A percentile compares a stretch with the other conserved stretches of the same genome.
Evolutionary conservation across 2,329 filamentous ascomycete species (phyloP).

Genomic region (Nothophoma quercina): DNA sequence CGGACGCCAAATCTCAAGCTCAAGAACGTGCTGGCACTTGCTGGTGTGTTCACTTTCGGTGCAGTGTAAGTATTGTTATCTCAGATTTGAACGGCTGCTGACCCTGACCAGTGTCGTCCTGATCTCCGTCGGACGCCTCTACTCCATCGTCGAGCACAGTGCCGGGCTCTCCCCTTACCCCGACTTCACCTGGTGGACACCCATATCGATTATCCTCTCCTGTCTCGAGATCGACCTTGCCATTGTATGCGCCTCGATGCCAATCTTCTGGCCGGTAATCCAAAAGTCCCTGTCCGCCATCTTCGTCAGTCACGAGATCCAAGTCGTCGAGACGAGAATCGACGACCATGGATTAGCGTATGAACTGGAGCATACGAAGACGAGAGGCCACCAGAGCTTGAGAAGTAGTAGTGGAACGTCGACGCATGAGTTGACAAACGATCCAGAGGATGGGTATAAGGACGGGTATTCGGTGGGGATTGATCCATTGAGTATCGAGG

Average conservation of each 20-base stretch:
- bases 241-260: conserved; percentile 46
- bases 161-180: conserved; percentile 43
- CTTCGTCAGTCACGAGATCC: conserved; percentile 45
- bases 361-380: conserved; percentile 36
- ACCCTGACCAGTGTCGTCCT: conserved; percentile 36
- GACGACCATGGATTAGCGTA: conserved; percentile 36
- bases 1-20: conserved; percentile 32
- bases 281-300: conserved; percentile 37
- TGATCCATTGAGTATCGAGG: conserved; percentile 32
- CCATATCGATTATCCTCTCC: conserved; percentile 37
- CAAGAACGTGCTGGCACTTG: conserved; percentile 40
- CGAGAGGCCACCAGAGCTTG: conserved; percentile 22
- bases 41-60: conserved; percentile 43
- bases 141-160: conserved; percentile 33
- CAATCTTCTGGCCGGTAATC: conserved; percentile 48
- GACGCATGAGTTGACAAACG: conserved; percentile 28
- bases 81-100: conserved; percentile 6
- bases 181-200: conserved; percentile 44
- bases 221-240: conserved; percentile 45
- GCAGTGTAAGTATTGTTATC: conserved; percentile 30
- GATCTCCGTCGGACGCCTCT: conserved; percentile 42
- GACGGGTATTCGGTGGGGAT: conserved; percentile 35
- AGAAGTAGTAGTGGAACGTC: conserved; percentile 35
- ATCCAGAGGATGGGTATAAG: conserved; percentile 19
- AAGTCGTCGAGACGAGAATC: conserved; percentile 39